These are phyloP conservation scores for Helenozyma rhizophorensis DNA, from an alignment of 805 yeast species.

Conservation along the genomic window DNA sequence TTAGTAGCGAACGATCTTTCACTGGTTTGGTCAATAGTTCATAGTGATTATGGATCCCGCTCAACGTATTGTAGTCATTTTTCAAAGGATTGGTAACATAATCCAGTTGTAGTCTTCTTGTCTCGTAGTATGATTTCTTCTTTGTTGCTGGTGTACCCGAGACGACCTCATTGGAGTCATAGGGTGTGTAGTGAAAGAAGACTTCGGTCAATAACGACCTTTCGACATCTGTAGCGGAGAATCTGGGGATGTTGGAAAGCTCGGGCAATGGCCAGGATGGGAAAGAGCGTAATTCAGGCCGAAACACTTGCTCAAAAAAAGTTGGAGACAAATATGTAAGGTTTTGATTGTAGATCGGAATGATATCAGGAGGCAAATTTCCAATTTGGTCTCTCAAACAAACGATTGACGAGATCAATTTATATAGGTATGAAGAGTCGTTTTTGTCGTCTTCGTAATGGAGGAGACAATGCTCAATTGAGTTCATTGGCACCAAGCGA, in stretches of 20 bases:
- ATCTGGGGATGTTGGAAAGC: constrained; percentile 57
- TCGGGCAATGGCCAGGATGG: constrained; percentile 78
- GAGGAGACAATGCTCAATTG: constrained; percentile 75
- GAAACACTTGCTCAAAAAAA: constrained; percentile 49
- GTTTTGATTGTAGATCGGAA: constrained; percentile 68
- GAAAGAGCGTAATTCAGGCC: constrained; percentile 12
- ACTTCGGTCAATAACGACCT: constrained; percentile 72
- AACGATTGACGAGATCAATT: constrained; percentile 76
- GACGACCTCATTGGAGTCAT: constrained; percentile 39
- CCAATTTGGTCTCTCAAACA: constrained; percentile 82
- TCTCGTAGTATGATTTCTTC: constrained; percentile 46
- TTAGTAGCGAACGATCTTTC: constrained; percentile 31
- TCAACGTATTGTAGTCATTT: constrained; percentile 44
- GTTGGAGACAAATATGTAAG: constrained; percentile 52
- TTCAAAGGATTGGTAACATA: constrained; percentile 66
- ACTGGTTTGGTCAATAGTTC: constrained; percentile 17
- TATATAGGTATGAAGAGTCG: constrained; percentile 46
- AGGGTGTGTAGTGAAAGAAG: constrained; percentile 52
- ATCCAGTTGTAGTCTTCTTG: constrained; percentile 59
- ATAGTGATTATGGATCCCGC: constrained; percentile 47
- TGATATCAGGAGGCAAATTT: constrained; percentile 68
- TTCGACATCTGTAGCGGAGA: constrained; percentile 73
- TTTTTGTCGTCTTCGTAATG: constrained; percentile 33
- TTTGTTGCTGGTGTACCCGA: constrained; percentile 25
- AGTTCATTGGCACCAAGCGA: constrained; percentile 69